These are phyloP conservation scores for Aureobasidium lini DNA, from an alignment of 2,329 filamentous ascomycete genomes.

Conservation along the genomic window DNA sequence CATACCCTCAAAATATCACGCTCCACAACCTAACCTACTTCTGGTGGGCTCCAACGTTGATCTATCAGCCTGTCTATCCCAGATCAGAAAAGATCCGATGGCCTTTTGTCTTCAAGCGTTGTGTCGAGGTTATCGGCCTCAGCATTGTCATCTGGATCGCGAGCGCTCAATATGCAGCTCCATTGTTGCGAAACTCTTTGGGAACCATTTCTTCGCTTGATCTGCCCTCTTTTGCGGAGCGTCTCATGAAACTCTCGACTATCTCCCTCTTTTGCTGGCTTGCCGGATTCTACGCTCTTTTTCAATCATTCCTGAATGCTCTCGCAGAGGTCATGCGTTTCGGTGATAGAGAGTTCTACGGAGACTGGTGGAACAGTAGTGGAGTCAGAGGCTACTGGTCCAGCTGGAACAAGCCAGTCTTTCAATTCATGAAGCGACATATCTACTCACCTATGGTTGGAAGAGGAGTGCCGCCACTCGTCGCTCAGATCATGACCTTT, in stretches of 20 bases:
- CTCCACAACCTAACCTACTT: constrained; percentile 85
- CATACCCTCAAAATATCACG: constrained; percentile 88
- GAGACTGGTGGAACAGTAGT: constrained; percentile 95
- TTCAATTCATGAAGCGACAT: constrained; percentile 92
- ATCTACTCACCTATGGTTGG: constrained; percentile 84
- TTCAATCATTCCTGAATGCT: constrained; percentile 87
- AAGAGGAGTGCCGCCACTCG: constrained; percentile 64
- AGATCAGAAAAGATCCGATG: constrained; percentile 74
- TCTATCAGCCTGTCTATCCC: constrained; percentile 96
- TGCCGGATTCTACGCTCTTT: constrained; percentile 91
- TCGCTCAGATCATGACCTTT: constrained; percentile 77
- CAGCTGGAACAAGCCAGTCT: constrained; percentile 96
- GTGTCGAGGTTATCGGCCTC: constrained; percentile 69
- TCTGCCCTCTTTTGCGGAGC: constrained; percentile 73
- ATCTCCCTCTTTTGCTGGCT: constrained; percentile 96
- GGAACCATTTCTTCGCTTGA: constrained; percentile 79
- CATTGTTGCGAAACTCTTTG: constrained; percentile 80
- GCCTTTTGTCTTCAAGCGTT: constrained; percentile 76
- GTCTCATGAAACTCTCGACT: constrained; percentile 88
- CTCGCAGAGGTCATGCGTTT: constrained; percentile 85
- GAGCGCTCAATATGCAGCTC: constrained; percentile 88
- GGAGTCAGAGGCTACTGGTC: constrained; percentile 87
- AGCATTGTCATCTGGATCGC: constrained; percentile 92
- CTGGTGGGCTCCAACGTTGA: constrained; percentile 93
- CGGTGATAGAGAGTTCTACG: constrained; percentile 89